A percentile compares a stretch with the other conserved stretches of the same genome.
These are phyloP conservation scores for Dictyostelium brefeldianum DNA, from an alignment of 78 protist genomes.

Conservation along the genomic window DNA sequence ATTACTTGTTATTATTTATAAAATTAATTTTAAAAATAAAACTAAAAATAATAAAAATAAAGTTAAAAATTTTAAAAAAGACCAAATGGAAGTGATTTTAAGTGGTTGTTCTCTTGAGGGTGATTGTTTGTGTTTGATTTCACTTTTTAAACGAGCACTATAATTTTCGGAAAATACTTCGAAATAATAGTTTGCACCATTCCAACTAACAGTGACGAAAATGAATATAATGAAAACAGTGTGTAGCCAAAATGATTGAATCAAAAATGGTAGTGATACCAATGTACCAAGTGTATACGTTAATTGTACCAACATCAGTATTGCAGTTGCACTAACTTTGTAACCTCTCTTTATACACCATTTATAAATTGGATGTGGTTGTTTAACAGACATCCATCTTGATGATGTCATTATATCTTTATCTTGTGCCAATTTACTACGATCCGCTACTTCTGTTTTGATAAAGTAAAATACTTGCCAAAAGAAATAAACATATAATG, in stretches of 20 bases:
- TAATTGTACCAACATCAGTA: slow-evolving; percentile 74
- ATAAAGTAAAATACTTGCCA: slow-evolving; percentile 88
- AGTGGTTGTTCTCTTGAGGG: slow-evolving; percentile 1
- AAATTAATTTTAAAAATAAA: not conserved
- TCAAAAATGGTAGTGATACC: slow-evolving; percentile 54
- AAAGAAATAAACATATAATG: slow-evolving; percentile 60
- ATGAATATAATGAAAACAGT: slow-evolving; percentile 50
- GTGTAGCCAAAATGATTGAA: slow-evolving; percentile 54
- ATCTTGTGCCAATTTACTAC: slow-evolving; percentile 57
- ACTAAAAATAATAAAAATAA: slow-evolving; percentile 4
- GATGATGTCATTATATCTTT: slow-evolving; percentile 72
- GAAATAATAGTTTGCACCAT: slow-evolving; percentile 86
- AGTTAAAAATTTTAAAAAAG: slow-evolving; percentile 4
- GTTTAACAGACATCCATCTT: slow-evolving; percentile 85
- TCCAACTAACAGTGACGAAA: slow-evolving; percentile 68
- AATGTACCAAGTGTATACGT: slow-evolving; percentile 65
- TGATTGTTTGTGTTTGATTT: slow-evolving; percentile 16
- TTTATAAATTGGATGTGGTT: slow-evolving; percentile 85
- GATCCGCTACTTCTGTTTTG: slow-evolving; percentile 83
- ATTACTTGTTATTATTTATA: not conserved
- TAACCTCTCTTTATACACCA: slow-evolving; percentile 36
- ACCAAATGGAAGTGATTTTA: not conserved
- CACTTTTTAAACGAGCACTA: slow-evolving; percentile 58
- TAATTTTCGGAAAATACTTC: slow-evolving; percentile 83
- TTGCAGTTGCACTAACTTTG: slow-evolving; percentile 37